phyloP scores from a whole-genome alignment of 1,284 basidiomycete species.

The Cystodermella granulosa region DNA sequence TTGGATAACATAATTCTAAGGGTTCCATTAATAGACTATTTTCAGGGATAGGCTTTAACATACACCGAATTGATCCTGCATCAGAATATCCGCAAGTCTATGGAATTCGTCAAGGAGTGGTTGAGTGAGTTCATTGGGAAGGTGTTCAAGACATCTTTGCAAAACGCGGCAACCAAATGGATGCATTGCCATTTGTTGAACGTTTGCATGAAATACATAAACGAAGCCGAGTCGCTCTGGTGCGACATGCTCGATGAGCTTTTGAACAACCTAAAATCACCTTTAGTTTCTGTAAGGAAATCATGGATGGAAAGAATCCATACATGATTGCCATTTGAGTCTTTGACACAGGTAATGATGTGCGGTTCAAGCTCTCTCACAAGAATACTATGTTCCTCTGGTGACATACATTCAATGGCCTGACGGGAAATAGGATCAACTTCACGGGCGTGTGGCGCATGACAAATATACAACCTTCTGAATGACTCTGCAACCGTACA shows the following conservation, averaged over 20 bases:
- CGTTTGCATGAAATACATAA: conserved; percentile 73
- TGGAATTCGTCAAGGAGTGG: conserved; percentile 84
- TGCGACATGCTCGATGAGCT: conserved; percentile 77
- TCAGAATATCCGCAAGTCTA: conserved; percentile 62
- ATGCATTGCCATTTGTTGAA: conserved; percentile 83
- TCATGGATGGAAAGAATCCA: conserved; percentile 17
- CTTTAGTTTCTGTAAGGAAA: neutral
- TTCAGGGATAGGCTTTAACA: conserved; percentile 17
- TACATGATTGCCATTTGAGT: conserved; percentile 95
- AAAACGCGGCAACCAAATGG: conserved; percentile 94
- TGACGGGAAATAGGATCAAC: no score
- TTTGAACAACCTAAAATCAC: conserved; percentile 63
- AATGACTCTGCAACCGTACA: conserved; percentile 94
- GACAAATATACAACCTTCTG: conserved; percentile 58
- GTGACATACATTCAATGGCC: conserved; percentile 80
- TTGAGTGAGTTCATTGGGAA: conserved; percentile 65
- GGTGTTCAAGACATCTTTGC: conserved; percentile 86
- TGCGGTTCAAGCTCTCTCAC: conserved; percentile 79
- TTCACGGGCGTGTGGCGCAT: neutral
- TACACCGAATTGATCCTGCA: conserved; percentile 88
- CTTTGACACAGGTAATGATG: conserved; percentile 84
- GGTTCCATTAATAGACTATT: conserved; percentile 5
- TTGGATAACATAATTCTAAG: conserved; percentile 90
- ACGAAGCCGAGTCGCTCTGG: conserved; percentile 76
- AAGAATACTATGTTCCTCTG: conserved; percentile 72